A percentile compares a stretch with the other conserved stretches of the same genome.
These are phyloP conservation scores for Domatiomyces catenatus DNA, from an alignment of 2,329 filamentous ascomycete species.

Conservation along the genomic window DNA sequence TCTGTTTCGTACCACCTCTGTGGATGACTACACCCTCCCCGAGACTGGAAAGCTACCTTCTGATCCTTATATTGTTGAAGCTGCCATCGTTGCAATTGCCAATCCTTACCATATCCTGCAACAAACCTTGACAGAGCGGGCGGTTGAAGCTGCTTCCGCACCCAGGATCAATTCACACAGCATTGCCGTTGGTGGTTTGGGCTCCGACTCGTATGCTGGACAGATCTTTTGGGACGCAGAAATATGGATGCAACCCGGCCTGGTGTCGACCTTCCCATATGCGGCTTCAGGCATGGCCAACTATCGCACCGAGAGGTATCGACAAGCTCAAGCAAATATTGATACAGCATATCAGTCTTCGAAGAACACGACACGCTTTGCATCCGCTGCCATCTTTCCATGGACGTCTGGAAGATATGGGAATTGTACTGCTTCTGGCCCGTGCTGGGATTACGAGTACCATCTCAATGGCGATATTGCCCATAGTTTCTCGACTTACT, in stretches of 20 bases:
- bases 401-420: constrained; percentile 55
- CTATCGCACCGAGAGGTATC: constrained; percentile 44
- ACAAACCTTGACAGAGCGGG: constrained; percentile 39
- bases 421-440: constrained; percentile 50
- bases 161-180: constrained; percentile 44
- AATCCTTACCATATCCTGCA: constrained; percentile 34
- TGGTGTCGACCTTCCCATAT: constrained; percentile 48
- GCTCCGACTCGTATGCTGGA: constrained; percentile 52
- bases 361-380: constrained; percentile 44
- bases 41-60: constrained; percentile 41
- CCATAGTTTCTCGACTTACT: constrained; percentile 46
- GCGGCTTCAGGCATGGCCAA: constrained; percentile 48
- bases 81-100: constrained; percentile 32
- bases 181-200: constrained; percentile 52
- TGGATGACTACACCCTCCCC: constrained; percentile 47
- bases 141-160: constrained; percentile 32
- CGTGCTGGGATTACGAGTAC: constrained; percentile 58
- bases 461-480: constrained; percentile 57
- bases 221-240: constrained; percentile 52
- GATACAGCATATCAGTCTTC: constrained; percentile 40
- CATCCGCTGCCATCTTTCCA: constrained; percentile 46
- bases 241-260: constrained; percentile 53
- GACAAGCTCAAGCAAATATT: constrained; percentile 46
- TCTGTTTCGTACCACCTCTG: constrained; percentile 44
- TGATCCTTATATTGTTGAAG: constrained; percentile 41